phyloP scores from a whole-genome alignment of 352 stramenopile genomes.

The Phytophthora litchii region DNA sequence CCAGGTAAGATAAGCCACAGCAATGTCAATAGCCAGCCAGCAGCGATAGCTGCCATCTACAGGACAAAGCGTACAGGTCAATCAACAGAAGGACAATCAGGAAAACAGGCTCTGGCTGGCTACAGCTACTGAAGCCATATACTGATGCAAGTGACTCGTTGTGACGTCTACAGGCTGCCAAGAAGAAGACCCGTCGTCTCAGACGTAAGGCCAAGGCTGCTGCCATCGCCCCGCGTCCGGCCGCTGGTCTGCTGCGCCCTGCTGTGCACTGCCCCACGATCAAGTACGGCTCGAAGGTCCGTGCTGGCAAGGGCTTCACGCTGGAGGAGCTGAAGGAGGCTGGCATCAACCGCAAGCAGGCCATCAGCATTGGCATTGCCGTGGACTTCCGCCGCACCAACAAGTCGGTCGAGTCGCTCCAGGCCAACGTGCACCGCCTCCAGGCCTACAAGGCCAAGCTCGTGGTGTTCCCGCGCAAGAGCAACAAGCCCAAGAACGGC shows the following conservation, averaged over 20 bases:
- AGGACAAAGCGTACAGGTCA: conserved; percentile 13
- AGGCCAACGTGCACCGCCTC: conserved; percentile 98
- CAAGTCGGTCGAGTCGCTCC: conserved; percentile 96
- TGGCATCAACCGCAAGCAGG: conserved; percentile 95
- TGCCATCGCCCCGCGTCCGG: conserved; percentile 96
- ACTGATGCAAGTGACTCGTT: conserved; percentile 8
- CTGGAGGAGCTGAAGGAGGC: conserved; percentile 98
- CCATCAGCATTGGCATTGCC: conserved; percentile 97
- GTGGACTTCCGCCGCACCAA: conserved; percentile 99
- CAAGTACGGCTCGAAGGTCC: conserved; percentile 98
- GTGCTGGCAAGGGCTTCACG: conserved; percentile 98
- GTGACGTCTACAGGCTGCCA: conserved; percentile 90
- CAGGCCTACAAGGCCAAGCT: conserved; percentile 99
- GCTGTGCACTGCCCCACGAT: conserved; percentile 98
- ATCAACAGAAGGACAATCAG: conserved; percentile 2
- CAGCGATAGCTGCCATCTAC: background rate
- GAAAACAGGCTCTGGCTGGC: conserved; percentile 10
- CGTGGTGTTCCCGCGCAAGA: conserved; percentile 98
- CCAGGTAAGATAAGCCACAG: conserved; percentile 71
- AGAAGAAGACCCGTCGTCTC: conserved; percentile 97
- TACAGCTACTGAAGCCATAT: background rate
- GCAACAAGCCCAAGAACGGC: conserved; percentile 95
- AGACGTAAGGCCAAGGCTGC: conserved; percentile 97
- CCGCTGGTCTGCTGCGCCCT: conserved; percentile 95
- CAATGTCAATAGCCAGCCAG: conserved; percentile 5